Evolutionary conservation across 1,139 yeast genomes (phyloP), one percentile per base, ranked within the genome.

Genomic region (Blastobotrys raffinosifermentans): DNA sequence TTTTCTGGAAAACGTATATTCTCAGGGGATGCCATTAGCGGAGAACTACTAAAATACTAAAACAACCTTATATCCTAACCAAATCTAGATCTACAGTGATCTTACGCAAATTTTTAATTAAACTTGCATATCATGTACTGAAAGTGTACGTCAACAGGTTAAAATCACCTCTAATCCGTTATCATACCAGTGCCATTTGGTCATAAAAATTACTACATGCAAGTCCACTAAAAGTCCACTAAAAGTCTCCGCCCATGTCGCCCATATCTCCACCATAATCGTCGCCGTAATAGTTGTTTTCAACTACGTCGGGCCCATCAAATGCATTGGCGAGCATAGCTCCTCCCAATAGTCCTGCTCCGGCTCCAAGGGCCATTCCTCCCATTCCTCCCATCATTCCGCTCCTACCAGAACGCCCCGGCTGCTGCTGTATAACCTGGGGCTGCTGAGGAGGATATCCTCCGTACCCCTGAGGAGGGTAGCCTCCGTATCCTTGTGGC

Each of bases 341-440:
- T 43, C 93, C 94, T 41, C 93, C 94, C 4, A 83, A 60, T 40
- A 83, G 55, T 61, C 94, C 94, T 20, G 82, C 91, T 49, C 91
- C 93, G 0, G 77, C 80, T 49, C 94, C 94, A 54, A 80, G 58
- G 19, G 81, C 76, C 63, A 75, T 53, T 25, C 77, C 74, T 8
- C 65, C 76, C 71, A 35, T 35, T 39, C 53, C 47, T 34, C 67
- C 66, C 36, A 61, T 51, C n/a, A n/a, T n/a, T 13, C 68, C 64
- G 31, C 41, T 37, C 51, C 51, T 29, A 51, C 41, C 39, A 20
- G 41, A 47, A 23, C 40, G 57, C 20, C 46, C 55, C 37, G 49
- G 59, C 30, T 53, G 61, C 46, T 54, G 65, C 13, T 49, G 51
- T 34, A 53, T 47, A 20, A 50, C 54, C 44, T 53, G 59, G 19